A percentile compares a stretch with the other conserved stretches of the same genome.
phyloP scores from a whole-genome alignment of 768 basidiomycete genomes.

The Boletus rubroflammeus region DNA sequence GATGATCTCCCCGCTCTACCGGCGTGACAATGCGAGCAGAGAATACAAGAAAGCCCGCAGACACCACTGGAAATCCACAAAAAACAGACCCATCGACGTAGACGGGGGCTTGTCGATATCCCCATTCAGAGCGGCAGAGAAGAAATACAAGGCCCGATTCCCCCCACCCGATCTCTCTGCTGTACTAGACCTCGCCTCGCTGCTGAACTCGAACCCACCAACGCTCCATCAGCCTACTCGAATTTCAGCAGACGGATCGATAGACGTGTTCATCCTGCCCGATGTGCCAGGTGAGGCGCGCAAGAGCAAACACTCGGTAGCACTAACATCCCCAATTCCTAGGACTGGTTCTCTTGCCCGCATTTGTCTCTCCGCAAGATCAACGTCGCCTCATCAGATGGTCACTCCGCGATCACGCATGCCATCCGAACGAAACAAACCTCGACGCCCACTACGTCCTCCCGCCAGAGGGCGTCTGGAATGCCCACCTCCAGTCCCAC shows the following conservation, averaged over 20 bases:
- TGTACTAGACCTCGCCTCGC: conserved; percentile 65
- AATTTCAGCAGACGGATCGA: background rate
- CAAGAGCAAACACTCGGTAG: background rate
- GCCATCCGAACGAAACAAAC: conserved; percentile 81
- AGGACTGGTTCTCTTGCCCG: conserved; percentile 87
- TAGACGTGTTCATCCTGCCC: conserved; percentile 9
- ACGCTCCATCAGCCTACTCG: conserved; percentile 1
- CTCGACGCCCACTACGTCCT: conserved; percentile 83
- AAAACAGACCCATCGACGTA: conserved; percentile 42
- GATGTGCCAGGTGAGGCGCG: conserved; percentile 40
- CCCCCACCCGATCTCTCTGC: conserved; percentile 69
- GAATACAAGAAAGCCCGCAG: conserved; percentile 60
- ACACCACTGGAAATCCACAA: conserved; percentile 58
- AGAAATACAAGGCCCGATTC: conserved; percentile 74
- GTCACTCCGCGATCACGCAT: conserved; percentile 74
- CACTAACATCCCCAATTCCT: background rate
- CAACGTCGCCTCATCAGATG: conserved; percentile 71
- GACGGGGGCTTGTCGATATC: conserved; percentile 69
- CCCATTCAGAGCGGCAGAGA: conserved; percentile 74
- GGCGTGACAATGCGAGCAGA: conserved; percentile 7
- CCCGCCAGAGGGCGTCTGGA: conserved; percentile 78
- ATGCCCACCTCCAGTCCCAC: conserved; percentile 39
- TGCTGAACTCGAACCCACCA: conserved; percentile 14
- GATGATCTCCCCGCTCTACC: conserved; percentile 6
- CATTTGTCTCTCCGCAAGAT: conserved; percentile 55